Conservation (phyloP, 805 yeast genomes). For the Ogataea dorogensis region DNA sequence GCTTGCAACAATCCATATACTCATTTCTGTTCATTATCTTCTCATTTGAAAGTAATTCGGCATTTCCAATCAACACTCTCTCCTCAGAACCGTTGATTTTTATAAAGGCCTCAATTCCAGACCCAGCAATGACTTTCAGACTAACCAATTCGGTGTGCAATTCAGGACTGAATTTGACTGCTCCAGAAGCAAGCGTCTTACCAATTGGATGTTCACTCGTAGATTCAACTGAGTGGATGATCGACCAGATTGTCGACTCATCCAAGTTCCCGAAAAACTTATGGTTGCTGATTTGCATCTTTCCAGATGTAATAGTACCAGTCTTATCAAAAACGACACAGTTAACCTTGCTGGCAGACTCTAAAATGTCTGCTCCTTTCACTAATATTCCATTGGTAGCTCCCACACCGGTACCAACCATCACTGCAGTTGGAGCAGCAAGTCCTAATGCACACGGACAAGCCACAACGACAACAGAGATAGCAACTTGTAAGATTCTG, state of each 20-base stretch:
- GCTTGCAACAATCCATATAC: conserved; percentile 11
- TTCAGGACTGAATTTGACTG: conserved; percentile 12
- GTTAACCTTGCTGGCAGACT: conserved; percentile 61
- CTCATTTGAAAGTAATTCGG: conserved; percentile 36
- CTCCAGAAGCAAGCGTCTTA: conserved; percentile 53
- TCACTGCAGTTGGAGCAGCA: conserved; percentile 97
- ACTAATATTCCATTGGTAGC: conserved; percentile 86
- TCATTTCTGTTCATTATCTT: conserved; percentile 23
- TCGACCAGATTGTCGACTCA: conserved; percentile 43
- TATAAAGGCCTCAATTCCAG: conserved; percentile 43
- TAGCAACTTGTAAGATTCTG: conserved; percentile 62
- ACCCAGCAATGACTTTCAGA: conserved; percentile 41
- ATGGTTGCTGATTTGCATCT: conserved; percentile 48
- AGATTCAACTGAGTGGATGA: conserved; percentile 58
- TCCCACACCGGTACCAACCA: conserved; percentile 98
- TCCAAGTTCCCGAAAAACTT: conserved; percentile 19
- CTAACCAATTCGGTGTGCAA: conserved; percentile 30
- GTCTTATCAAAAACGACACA: conserved; percentile 89
- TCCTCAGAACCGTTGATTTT: conserved; percentile 9
- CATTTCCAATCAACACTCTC: conserved; percentile 55
- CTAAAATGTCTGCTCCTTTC: conserved; percentile 90
- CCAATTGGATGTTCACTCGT: conserved; percentile 90
- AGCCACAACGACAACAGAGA: conserved; percentile 93
- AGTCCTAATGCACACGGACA: conserved; percentile 98
- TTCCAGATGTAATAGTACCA: conserved; percentile 89